These are phyloP conservation scores for Plasmodium chabaudi DNA, from an alignment of 169 alveolate species.

Conservation along the genomic window DNA sequence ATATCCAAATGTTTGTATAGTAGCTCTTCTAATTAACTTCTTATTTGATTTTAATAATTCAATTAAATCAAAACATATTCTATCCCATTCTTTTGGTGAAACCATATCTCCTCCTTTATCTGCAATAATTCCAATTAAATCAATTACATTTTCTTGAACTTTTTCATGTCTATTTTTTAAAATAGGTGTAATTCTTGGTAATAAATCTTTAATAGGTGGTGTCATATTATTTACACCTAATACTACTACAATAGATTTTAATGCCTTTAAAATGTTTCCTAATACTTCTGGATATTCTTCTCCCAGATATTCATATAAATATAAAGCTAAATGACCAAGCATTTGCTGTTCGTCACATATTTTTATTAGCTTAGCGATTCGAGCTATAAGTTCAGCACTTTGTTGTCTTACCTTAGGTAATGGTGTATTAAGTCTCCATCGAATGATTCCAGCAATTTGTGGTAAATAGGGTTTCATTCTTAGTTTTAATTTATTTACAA, in stretches of 20 bases:
- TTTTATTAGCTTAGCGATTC: constrained; percentile 97
- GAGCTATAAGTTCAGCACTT: constrained; percentile 98
- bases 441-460: constrained; percentile 97
- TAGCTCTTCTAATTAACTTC: constrained; percentile 97
- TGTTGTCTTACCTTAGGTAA: constrained; percentile 98
- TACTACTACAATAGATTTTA: constrained; percentile 98
- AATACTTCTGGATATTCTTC: constrained; percentile 99
- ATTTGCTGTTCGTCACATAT: constrained; percentile 97
- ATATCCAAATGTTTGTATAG: constrained; percentile 99
- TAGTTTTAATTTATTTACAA: constrained; percentile 96
- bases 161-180: constrained; percentile 99
- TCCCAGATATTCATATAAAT: constrained; percentile 97
- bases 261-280: constrained; percentile 98
- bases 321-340: constrained; percentile 97
- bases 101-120: constrained; percentile 99
- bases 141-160: constrained; percentile 98
- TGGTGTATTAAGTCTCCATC: constrained; percentile 97
- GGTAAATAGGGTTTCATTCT: constrained; percentile 98
- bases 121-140: constrained; percentile 98
- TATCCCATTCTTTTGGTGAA: constrained; percentile 99
- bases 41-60: constrained; percentile 97
- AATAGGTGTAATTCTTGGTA: constrained; percentile 99
- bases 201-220: constrained; percentile 99
- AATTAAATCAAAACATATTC: constrained; percentile 99
- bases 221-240: constrained; percentile 98